Evolutionary conservation across 345 rosid species (phyloP).

Genomic region (Punica granatum): DNA sequence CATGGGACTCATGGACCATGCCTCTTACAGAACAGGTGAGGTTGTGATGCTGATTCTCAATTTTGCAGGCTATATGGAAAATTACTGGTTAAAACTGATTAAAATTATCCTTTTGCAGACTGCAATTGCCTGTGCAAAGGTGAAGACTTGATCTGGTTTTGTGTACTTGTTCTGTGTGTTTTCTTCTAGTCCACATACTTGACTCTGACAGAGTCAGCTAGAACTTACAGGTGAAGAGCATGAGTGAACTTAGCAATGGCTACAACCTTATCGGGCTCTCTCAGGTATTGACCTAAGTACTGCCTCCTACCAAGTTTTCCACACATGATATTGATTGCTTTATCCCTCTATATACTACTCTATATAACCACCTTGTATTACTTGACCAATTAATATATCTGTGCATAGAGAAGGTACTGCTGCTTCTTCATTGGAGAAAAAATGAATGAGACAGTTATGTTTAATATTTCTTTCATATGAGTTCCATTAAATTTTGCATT

Average conservation of each 20-base stretch:
- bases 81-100: neutral
- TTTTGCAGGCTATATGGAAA: neutral
- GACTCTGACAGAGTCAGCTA: neutral
- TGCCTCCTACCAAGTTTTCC: neutral
- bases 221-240: slow-evolving; percentile 27
- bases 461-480: too few species aligned
- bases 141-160: slow-evolving; percentile 23
- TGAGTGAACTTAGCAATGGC: slow-evolving; percentile 62
- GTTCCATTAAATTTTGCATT: too few species aligned
- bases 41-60: neutral
- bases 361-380: neutral
- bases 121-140: slow-evolving; percentile 77
- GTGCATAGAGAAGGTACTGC: too few species aligned
- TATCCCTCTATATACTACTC: neutral
- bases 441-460: too few species aligned
- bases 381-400: neutral
- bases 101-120: slow-evolving; percentile 47
- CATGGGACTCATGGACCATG: slow-evolving; percentile 93
- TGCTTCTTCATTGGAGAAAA: too few species aligned
- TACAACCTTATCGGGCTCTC: slow-evolving; percentile 85
- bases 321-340: neutral
- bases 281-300: slow-evolving; percentile 38
- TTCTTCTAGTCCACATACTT: neutral
- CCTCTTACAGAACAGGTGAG: slow-evolving; percentile 74
- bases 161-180: slow-evolving; percentile 1